Evolutionary conservation across 2,329 filamentous ascomycete species (phyloP).

Genomic region (Pseudopyricularia cyperi): DNA sequence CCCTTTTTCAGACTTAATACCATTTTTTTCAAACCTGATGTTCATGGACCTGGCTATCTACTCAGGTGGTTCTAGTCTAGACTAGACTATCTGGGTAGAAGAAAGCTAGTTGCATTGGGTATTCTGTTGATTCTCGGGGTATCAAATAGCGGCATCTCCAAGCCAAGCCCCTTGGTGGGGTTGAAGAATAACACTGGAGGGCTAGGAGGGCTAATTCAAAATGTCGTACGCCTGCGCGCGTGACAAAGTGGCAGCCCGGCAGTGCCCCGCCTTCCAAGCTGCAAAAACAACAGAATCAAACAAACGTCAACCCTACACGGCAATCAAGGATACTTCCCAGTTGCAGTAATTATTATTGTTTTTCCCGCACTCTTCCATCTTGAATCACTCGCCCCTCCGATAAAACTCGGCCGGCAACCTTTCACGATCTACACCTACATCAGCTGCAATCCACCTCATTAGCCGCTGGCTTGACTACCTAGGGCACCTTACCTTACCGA

Average conservation of each 20-base stretch:
- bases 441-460: background rate
- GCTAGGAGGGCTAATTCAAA: background rate
- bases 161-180: no score
- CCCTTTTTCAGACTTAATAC: no score
- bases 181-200: background rate
- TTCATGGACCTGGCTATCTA: no score
- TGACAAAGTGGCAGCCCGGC: background rate
- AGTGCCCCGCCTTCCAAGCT: background rate
- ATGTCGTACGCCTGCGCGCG: background rate
- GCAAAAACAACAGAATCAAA: background rate
- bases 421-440: background rate
- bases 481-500: background rate
- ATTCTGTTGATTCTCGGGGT: no score
- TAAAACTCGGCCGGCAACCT: background rate
- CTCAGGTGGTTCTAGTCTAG: no score
- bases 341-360: background rate
- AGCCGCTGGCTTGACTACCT: background rate
- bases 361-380: background rate
- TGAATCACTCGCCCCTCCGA: background rate
- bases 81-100: no score
- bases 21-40: no score
- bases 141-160: no score
- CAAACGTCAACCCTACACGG: background rate
- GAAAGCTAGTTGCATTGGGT: no score
- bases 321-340: background rate